Evolutionary conservation across 2,329 filamentous ascomycete genomes (phyloP), one percentile per base, ranked within the genome.

Genomic region (Xylariales sp.): DNA sequence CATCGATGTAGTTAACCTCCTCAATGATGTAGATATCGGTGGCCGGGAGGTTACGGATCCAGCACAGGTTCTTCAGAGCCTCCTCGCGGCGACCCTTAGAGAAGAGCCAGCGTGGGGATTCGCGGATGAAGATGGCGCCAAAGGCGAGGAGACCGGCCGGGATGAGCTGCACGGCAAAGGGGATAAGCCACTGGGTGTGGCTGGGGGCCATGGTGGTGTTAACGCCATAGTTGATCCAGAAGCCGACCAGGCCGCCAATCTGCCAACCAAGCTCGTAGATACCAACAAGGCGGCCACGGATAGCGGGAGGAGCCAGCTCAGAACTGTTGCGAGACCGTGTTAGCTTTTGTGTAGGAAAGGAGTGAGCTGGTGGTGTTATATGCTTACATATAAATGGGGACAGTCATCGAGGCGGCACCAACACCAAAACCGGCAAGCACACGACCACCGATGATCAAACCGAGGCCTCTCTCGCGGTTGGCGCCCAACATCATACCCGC

Each of bases 401-500:
- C 37, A 12, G 30, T 72, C 52, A 81, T 79, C 28, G 76, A 81
- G 29, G 70, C 72, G 40, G 74, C 76, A 36, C 81, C 81, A 39
- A 84, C 73, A 35, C 78, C 79, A 31, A 84, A 50, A 40, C 81
- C 80, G 4, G 77, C 78, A 8, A 84, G 68, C 19, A 82, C 79
- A 24, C 81, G 70, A 6, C 80, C 78, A 21, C 63, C 77, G 40
- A 81, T 71, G 42, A 85, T 74, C 42, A 76, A 62, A 4, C 77
- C 81, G n/a, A 89, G 66, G 19, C 81, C 82, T 20, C 78, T 70
- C 4, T 71, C 62, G 8, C 67, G 69, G 49, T 71, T 81, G 32
- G 76, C 80, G 32, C 79, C 84, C 17, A 88, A 64, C 80, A 87
- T 88, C 47, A 89, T 56, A 37, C 81, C 83, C 29, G 83, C 79